Evolutionary conservation across 345 rosid species (phyloP).

Genomic region (Luvunga scandens): DNA sequence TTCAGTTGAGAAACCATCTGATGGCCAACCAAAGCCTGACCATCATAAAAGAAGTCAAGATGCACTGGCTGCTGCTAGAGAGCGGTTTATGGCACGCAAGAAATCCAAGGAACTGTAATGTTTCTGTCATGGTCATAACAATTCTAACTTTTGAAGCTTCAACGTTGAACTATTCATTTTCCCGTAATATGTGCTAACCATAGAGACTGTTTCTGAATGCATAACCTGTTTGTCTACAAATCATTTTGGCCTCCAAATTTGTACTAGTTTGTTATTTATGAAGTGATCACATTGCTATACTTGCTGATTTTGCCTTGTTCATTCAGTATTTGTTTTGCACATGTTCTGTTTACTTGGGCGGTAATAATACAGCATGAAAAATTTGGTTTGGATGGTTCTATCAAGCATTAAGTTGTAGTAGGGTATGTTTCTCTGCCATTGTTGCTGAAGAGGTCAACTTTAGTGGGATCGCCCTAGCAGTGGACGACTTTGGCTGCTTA

Average conservation of each 20-base stretch:
- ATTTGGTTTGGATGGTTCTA: background rate
- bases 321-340: background rate
- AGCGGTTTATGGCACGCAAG: conserved; percentile 76
- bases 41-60: conserved; percentile 69
- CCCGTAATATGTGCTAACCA: background rate
- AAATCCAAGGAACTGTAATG: conserved; percentile 48
- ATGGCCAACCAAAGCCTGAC: conserved; percentile 36
- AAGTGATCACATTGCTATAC: background rate
- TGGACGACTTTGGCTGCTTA: background rate
- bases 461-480: background rate
- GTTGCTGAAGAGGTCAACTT: background rate
- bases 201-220: background rate
- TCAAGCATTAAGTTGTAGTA: background rate
- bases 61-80: conserved; percentile 75
- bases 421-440: background rate
- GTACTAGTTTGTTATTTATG: too few relatives aligned
- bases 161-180: background rate
- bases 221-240: background rate
- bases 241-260: background rate
- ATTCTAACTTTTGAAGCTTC: background rate
- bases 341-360: background rate
- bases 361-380: too few relatives aligned
- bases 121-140: background rate
- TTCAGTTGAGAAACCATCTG: conserved; percentile 29
- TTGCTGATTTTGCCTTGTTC: background rate